These are phyloP conservation scores for Curvularia eragrostidis DNA, from an alignment of 2,329 filamentous ascomycete species.

Conservation along the genomic window DNA sequence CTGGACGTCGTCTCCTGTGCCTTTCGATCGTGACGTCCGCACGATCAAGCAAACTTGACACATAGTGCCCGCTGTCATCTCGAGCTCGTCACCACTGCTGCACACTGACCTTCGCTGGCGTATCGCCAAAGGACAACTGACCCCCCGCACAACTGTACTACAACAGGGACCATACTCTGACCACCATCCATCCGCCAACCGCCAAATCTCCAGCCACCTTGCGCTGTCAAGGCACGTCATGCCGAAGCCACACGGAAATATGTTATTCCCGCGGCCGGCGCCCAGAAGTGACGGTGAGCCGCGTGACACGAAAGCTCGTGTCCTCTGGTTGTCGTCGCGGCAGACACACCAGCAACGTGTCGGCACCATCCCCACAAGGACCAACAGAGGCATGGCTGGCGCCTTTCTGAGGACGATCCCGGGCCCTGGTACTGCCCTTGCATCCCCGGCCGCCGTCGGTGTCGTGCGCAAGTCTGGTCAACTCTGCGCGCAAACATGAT, in stretches of 20 bases:
- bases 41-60: conserved; percentile 18
- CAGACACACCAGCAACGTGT: conserved; percentile 16
- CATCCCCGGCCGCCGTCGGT: conserved; percentile 19
- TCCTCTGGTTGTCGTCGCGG: conserved; percentile 15
- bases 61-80: conserved; percentile 15
- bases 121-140: conserved; percentile 8
- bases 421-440: conserved; percentile 15
- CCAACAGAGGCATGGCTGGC: conserved; percentile 14
- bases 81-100: background rate
- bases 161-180: conserved; percentile 11
- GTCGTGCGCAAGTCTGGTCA: conserved; percentile 30
- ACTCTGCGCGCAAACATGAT: conserved; percentile 12
- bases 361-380: conserved; percentile 9
- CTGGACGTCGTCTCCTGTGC: background rate
- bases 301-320: conserved; percentile 27
- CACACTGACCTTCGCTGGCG: conserved; percentile 8
- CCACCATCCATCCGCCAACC: conserved; percentile 7
- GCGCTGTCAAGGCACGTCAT: conserved; percentile 15
- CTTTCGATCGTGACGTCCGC: background rate
- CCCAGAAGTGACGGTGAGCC: conserved; percentile 32
- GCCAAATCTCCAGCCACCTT: conserved; percentile 7
- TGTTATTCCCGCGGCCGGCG: conserved; percentile 12
- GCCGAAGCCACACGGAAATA: conserved; percentile 21
- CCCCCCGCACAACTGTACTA: background rate
- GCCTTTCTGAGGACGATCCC: conserved; percentile 13